Conservation (phyloP, 1,139 yeast species). For the Wickerhamomyces sp. region DNA sequence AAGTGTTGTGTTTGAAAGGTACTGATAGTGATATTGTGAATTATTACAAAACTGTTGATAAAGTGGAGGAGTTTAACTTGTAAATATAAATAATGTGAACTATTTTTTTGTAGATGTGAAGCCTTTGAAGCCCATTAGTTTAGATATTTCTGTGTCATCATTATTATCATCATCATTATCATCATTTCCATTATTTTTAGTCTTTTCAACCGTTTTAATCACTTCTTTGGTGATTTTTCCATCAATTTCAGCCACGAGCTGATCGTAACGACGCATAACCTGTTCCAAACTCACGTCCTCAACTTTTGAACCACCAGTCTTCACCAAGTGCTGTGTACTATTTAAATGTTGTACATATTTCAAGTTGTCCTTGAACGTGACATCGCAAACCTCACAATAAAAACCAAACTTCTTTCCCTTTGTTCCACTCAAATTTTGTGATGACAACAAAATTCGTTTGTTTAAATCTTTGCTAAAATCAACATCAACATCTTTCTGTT, state of each 20-base stretch:
- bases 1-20: conserved; percentile 27
- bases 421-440: conserved; percentile 38
- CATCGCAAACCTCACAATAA: conserved; percentile 72
- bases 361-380: conserved; percentile 77
- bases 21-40: conserved; percentile 37
- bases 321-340: conserved; percentile 53
- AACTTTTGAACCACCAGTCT: conserved; percentile 33
- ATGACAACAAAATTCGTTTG: conserved; percentile 40
- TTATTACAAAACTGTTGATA: conserved; percentile 55
- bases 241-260: conserved; percentile 30
- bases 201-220: conserved; percentile 21
- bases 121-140: conserved; percentile 57
- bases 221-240: conserved; percentile 29
- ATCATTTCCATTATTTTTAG: conserved; percentile 8
- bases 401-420: conserved; percentile 73
- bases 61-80: conserved; percentile 22
- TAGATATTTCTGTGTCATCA: conserved; percentile 31
- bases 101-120: conserved; percentile 36
- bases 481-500: conserved; percentile 26
- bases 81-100: conserved; percentile 3
- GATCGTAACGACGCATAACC: conserved; percentile 26
- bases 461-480: conserved; percentile 40
- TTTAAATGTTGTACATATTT: conserved; percentile 82
- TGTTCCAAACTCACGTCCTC: conserved; percentile 31
- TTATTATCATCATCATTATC: conserved; percentile 11